Base-by-base conservation (phyloP, 2,329 filamentous ascomycete species). In the Calonectria hongkongensis region DNA sequence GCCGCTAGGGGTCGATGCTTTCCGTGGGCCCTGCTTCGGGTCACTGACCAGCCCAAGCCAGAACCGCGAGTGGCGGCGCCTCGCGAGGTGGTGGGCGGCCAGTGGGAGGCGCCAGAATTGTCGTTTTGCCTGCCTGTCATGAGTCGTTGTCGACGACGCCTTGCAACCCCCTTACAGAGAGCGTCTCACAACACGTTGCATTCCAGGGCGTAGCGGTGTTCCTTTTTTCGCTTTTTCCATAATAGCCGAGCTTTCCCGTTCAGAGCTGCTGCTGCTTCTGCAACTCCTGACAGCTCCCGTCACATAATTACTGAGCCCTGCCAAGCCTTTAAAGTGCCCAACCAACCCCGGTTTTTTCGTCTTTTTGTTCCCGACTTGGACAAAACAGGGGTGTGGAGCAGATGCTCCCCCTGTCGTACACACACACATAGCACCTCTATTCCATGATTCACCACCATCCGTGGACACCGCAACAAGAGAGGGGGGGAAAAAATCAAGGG, bases 311-410 rank as follows among this genome's bases (percentile, higher is more conserved):
- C 15, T 10, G 50, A 39, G 51, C 51, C 30, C 51, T 56, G 51
- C 51, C 51, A 56, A 56, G 51, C 30, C 30, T 21, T 56, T 54
- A 33, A 28, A 54, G 50, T 56, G 51, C 51, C 30, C 30, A 15
- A 30, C 18, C 51, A 33, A n/a, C 51, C 63, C 64, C 64, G 15
- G 27, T 54, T 66, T 66, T 66, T 66, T 54, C 41, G 36, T 28
- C 30, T 41, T 51, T 39, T 54, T 43, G 33, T 66, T 43, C 39
- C 48, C 30, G 43, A 36, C 33, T 27, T 36, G 30, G 25, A n/a
- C 50, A 56, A 43, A 66, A 27, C 47, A 47, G 39, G 36, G 65
- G 65, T 58, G 50, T 67, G 65, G 50, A 48, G 50, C 18, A 47
- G 13, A 39, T 30, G 30, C 30, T 25, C 54, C n/a, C 47, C 62